Evolutionary conservation across 2,329 filamentous ascomycete species (phyloP), one percentile per base, ranked within the genome.

Genomic region (Geoglossum cookeanum): DNA sequence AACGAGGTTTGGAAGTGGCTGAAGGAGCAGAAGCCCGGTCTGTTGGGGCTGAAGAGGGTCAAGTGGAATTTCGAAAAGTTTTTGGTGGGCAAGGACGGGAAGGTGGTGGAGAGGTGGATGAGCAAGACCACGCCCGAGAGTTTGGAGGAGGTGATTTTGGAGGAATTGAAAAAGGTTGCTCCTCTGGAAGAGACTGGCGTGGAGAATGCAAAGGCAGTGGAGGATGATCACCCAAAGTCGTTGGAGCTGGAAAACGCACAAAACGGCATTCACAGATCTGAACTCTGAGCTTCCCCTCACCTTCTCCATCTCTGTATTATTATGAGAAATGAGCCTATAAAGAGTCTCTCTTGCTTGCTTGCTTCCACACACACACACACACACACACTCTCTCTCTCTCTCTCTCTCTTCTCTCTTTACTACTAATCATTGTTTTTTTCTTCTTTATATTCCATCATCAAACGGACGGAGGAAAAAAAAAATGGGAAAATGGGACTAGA

Each of bases 51-150:
- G 67, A 91, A 94, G 83, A 73, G 83, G 61, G 77, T 98, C 65
- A 96, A 97, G 84, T 98, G 92, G 92, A 98, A 98, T 74, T 98
- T 97, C 75, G 92, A 98, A 72, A 98, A 98, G 80, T 98, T 96
- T 73, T 74, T 98, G 61, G 75, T 98, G 62, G 85, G 84, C 60
- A 79, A 80, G 60, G 88, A 97, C 70, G 92, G 92, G 30, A 78
- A 84, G 72, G 88, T 97, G 64, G 85, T 86, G 72, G 78, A 78
- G 32, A 76, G 92, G 62, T 98, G 89, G 88, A 86, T 87, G 37
- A 91, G 86, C 70, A 85, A 81, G 17, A 88, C 85, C 59, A 92
- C 90, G 77, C 92, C 92, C 0, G 87, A 91, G 74, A 71, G 72
- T 44, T 72, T 98, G 64, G 85, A 91, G 79, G 75, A 77, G 61